Evolutionary conservation across 805 yeast species (phyloP), one percentile per base, ranked within the genome.

Genomic region (Metschnikowia lachancei): DNA sequence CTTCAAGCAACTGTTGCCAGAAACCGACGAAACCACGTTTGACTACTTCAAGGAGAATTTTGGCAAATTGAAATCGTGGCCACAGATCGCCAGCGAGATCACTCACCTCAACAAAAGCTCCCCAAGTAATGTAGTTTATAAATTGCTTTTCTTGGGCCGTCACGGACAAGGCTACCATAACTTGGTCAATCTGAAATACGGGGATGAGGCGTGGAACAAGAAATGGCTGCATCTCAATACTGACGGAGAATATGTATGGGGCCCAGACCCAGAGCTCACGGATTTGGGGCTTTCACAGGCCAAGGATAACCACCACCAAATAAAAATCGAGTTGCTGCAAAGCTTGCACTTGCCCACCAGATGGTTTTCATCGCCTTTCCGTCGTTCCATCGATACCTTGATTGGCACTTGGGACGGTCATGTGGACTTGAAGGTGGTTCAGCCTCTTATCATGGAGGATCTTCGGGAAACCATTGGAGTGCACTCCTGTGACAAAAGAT

Each of bases 121-220:
- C 29, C 53, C 48, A 5, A 53, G 46, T 2, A 58, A 66, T 44
- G 67, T 55, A n/a, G 45, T 49, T 6, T 78, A 76, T 60, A 78
- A 77, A 57, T 54, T 78, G 10, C 59, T 78, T 33, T 70, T 70
- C 48, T 63, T 76, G 30, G 80, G 77, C 4, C 67, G 82, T 42
- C 82, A 78, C 50, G 82, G 81, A 4, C 78, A 78, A 51, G 82
- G 82, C 1, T 76, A 55, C 55, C 82, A 78, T 55, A 78, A 78
- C 54, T 57, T 66, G 45, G 79, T 77, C 22, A 74, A 75, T 53
- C 41, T 63, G 14, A 64, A 63, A 41, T 77, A 77, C 54, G 82
- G 81, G 13, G 65, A 69, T 30, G 59, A 65, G 30, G 69, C 55
- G 12, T 76, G 80, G 80, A 69, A 75, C 46, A 66, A 64, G 37